A percentile compares a stretch with the other conserved stretches of the same genome.
Evolutionary conservation across 805 yeast genomes (phyloP).

Genomic region (Yarrowia sp.): DNA sequence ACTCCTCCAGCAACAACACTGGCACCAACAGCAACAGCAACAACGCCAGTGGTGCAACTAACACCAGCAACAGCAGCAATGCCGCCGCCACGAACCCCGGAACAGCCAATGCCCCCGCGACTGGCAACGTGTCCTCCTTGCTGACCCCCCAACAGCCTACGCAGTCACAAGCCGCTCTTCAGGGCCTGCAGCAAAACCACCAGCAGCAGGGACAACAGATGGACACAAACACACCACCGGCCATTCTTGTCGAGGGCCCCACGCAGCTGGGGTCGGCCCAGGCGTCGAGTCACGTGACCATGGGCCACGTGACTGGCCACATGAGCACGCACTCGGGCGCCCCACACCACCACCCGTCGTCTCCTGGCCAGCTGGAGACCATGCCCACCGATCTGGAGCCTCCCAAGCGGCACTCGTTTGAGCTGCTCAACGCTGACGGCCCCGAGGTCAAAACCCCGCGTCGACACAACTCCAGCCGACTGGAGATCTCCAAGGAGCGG

Average conservation of each 20-base stretch:
- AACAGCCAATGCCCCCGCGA: background rate
- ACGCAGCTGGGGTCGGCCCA: conserved; percentile 21
- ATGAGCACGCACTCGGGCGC: conserved; percentile 27
- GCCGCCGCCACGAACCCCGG: background rate
- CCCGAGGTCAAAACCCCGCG: conserved; percentile 83
- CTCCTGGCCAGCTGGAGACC: conserved; percentile 40
- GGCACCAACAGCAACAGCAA: background rate
- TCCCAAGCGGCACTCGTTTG: conserved; percentile 53
- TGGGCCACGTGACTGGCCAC: conserved; percentile 25
- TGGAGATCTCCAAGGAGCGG: conserved; percentile 69
- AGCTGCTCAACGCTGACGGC: conserved; percentile 59
- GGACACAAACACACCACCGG: background rate
- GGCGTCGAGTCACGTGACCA: conserved; percentile 21
- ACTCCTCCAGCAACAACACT: background rate
- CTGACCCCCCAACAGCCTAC: conserved; percentile 6
- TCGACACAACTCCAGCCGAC: conserved; percentile 87
- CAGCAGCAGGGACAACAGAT: conserved; percentile 1
- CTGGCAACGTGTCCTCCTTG: background rate
- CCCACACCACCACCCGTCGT: conserved; percentile 31
- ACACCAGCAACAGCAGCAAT: background rate
- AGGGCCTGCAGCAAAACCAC: background rate
- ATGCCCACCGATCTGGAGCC: conserved; percentile 39
- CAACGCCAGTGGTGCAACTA: background rate
- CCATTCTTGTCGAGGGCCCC: conserved; percentile 14
- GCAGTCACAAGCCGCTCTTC: background rate